Evolutionary conservation across 2,329 filamentous ascomycete species (phyloP).

Genomic region (Colletotrichum sp.): DNA sequence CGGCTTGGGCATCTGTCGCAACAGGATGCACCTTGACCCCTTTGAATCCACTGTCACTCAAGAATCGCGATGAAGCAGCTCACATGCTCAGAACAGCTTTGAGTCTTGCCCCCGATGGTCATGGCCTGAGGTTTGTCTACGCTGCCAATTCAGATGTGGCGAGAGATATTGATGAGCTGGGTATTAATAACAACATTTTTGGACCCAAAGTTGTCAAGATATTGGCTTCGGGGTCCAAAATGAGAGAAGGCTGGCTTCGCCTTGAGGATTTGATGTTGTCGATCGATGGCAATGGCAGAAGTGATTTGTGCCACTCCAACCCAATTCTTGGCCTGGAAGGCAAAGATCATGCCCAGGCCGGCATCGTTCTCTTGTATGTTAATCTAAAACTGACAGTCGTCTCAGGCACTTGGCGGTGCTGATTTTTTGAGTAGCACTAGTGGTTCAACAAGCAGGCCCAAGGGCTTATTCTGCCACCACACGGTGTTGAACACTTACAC

Average conservation of each 20-base stretch:
- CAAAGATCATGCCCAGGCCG: background rate
- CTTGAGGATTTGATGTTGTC: background rate
- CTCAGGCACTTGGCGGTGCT: background rate
- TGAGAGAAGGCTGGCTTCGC: background rate
- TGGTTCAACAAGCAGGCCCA: background rate
- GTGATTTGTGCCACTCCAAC: background rate
- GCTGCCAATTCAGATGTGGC: background rate
- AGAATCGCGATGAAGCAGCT: background rate
- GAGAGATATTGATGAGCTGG: background rate
- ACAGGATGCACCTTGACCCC: background rate
- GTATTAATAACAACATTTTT: accelerated
- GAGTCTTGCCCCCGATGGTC: accelerated
- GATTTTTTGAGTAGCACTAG: background rate
- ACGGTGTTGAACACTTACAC: background rate
- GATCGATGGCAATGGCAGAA: background rate
- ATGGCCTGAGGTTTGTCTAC: background rate
- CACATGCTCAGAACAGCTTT: background rate
- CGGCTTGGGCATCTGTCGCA: background rate
- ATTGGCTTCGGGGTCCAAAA: background rate
- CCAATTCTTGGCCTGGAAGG: background rate
- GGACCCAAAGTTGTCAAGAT: background rate
- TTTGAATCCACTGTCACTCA: background rate
- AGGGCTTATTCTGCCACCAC: background rate
- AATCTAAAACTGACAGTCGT: background rate
- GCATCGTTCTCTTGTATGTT: background rate